phyloP scores from a whole-genome alignment of 352 stramenopile genomes.

The Pythium volutum region DNA sequence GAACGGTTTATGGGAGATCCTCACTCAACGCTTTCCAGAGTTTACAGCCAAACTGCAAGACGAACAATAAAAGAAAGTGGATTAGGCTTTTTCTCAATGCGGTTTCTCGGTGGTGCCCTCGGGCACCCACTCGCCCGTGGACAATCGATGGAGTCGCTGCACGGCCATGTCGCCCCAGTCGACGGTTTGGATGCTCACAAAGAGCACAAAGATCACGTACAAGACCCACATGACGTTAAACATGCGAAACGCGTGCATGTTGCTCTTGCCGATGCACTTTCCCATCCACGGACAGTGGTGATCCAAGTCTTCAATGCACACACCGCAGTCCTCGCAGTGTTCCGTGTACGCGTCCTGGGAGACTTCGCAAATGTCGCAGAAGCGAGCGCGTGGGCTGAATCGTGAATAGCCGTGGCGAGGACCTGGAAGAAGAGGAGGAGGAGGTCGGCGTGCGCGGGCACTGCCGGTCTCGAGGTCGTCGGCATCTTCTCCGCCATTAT shows the following conservation, averaged over 20 bases:
- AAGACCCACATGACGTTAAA: slow-evolving; percentile 86
- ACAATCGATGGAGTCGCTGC: slow-evolving; percentile 32
- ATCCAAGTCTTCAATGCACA: slow-evolving; percentile 87
- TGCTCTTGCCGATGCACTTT: slow-evolving; percentile 91
- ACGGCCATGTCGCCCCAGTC: slow-evolving; percentile 44
- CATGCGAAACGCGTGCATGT: slow-evolving; percentile 88
- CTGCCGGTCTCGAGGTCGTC: not conserved
- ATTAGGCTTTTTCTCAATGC: not conserved
- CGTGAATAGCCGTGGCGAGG: slow-evolving; percentile 9
- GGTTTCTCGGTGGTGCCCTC: slow-evolving; percentile 5
- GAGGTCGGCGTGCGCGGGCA: not conserved
- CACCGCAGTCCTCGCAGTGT: slow-evolving; percentile 93
- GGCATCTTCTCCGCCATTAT: not conserved
- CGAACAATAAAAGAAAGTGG: not conserved
- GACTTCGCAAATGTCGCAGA: slow-evolving; percentile 70
- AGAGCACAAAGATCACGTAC: slow-evolving; percentile 81
- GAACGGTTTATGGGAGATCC: slow-evolving; percentile 1
- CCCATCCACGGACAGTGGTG: slow-evolving; percentile 95
- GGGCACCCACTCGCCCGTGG: slow-evolving; percentile 26
- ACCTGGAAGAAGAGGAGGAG: not conserved
- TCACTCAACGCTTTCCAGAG: slow-evolving; percentile 10
- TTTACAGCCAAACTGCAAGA: slow-evolving; percentile 2
- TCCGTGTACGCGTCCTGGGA: slow-evolving; percentile 58
- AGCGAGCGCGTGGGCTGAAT: slow-evolving; percentile 31
- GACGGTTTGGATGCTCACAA: slow-evolving; percentile 50